These are phyloP conservation scores for Chromosphaera perkinsii DNA, from an alignment of 208 protist genomes.

Conservation along the genomic window DNA sequence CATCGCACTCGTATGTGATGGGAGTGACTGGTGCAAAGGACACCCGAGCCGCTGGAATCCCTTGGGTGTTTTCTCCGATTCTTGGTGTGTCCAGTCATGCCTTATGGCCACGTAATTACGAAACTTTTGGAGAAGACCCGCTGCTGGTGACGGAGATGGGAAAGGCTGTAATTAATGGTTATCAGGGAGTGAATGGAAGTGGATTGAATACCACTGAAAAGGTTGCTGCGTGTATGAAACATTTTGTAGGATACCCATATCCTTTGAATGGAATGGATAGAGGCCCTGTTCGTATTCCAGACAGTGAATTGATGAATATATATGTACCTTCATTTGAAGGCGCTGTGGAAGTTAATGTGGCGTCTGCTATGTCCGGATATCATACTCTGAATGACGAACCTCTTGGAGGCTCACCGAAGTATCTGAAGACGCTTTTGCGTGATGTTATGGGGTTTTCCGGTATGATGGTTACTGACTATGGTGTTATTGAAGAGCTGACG, in stretches of 20 bases:
- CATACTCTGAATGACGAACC: constrained; percentile 41
- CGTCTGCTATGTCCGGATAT: constrained; percentile 33
- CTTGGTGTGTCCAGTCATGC: constrained; percentile 45
- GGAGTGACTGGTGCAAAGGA: constrained; percentile 40
- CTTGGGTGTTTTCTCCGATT: constrained; percentile 52
- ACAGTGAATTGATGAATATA: constrained; percentile 38
- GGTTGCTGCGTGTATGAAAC: constrained; percentile 49
- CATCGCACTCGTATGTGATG: constrained; percentile 1
- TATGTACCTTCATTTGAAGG: constrained; percentile 42
- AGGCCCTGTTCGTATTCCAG: constrained; percentile 33
- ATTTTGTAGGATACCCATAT: constrained; percentile 52
- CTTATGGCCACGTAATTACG: constrained; percentile 50
- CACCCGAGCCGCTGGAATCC: constrained; percentile 46
- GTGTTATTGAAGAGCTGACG: constrained; percentile 40
- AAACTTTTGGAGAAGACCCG: constrained; percentile 60
- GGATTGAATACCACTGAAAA: neutral
- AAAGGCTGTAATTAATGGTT: constrained; percentile 19
- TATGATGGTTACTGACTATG: constrained; percentile 52
- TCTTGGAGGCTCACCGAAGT: constrained; percentile 27
- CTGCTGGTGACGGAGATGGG: constrained; percentile 28
- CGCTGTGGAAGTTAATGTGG: constrained; percentile 20
- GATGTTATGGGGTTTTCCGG: constrained; percentile 40
- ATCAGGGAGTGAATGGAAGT: constrained; percentile 21
- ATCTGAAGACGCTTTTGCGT: constrained; percentile 31
- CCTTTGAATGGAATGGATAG: constrained; percentile 42